Percentiles rank a stretch among this genome's conserved stretches.
phyloP scores from a whole-genome alignment of 257 asterid species.

The Solanum paucissectum region DNA sequence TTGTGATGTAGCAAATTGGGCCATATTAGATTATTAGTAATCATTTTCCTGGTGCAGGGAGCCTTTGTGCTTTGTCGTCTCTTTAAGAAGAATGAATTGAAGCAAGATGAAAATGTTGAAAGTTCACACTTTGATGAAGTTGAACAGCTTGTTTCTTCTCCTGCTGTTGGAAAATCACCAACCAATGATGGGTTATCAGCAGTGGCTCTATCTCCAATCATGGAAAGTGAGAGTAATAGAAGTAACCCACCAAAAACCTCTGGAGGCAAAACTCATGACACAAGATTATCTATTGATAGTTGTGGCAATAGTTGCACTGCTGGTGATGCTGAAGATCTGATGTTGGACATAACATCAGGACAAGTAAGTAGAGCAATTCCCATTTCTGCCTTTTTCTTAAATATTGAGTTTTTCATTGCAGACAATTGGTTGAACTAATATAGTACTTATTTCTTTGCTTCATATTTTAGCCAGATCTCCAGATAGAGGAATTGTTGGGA shows the following conservation, averaged over 20 bases:
- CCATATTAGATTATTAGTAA: background rate
- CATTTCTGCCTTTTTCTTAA: background rate
- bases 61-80: slow-evolving; percentile 87
- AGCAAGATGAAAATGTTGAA: slow-evolving; percentile 43
- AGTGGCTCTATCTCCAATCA: slow-evolving; percentile 17
- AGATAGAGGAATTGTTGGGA: slow-evolving; percentile 43
- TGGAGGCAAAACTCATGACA: slow-evolving; percentile 10
- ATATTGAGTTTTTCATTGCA: background rate
- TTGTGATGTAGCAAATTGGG: background rate
- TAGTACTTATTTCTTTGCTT: background rate
- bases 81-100: slow-evolving; percentile 63
- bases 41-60: slow-evolving; percentile 30
- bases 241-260: slow-evolving; percentile 16
- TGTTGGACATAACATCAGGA: slow-evolving; percentile 16
- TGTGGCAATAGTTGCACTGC: slow-evolving; percentile 1
- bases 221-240: slow-evolving; percentile 9
- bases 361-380: slow-evolving; percentile 37
- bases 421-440: background rate
- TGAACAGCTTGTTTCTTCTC: slow-evolving; percentile 41
- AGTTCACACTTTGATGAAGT: slow-evolving; percentile 29
- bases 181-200: slow-evolving; percentile 31
- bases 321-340: slow-evolving; percentile 8
- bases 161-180: slow-evolving; percentile 25
- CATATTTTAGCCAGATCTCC: slow-evolving; percentile 49
- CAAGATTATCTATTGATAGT: slow-evolving; percentile 15